These are phyloP conservation scores for Nicotiana tabacum DNA, from an alignment of 257 asterid species.

Conservation along the genomic window DNA sequence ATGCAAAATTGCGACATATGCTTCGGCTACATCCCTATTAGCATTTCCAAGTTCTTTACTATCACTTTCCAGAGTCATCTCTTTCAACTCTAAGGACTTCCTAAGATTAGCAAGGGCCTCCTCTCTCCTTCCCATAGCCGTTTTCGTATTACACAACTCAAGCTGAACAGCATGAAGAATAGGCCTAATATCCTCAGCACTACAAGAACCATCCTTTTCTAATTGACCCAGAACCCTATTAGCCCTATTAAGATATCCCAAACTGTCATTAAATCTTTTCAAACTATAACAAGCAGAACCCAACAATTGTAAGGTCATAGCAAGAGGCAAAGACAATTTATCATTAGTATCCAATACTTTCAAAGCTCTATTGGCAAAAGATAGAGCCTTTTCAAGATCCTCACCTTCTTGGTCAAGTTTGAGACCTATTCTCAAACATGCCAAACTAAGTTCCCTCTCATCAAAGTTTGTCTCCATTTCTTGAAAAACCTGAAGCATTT, in stretches of 20 bases:
- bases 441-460: conserved; percentile 69
- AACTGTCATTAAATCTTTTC: conserved; percentile 75
- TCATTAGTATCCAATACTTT: conserved; percentile 49
- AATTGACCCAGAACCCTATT: conserved; percentile 56
- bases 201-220: conserved; percentile 39
- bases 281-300: conserved; percentile 62
- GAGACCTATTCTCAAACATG: conserved; percentile 77
- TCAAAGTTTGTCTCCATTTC: conserved; percentile 63
- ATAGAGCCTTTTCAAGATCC: conserved; percentile 61
- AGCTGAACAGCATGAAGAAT: conserved; percentile 69
- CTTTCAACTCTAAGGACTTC: conserved; percentile 74
- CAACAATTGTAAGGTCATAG: conserved; percentile 81
- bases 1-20: conserved; percentile 66
- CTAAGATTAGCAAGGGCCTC: conserved; percentile 77
- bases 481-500: conserved; percentile 64
- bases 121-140: conserved; percentile 88
- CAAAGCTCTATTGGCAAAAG: conserved; percentile 72
- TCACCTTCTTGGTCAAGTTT: conserved; percentile 76
- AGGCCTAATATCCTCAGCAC: conserved; percentile 50
- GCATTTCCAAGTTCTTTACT: conserved; percentile 83
- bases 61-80: conserved; percentile 54
- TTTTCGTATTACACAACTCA: conserved; percentile 75
- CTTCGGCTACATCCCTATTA: conserved; percentile 80
- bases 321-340: conserved; percentile 60
- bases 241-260: conserved; percentile 80